Evolutionary conservation across 2,329 filamentous ascomycete species (phyloP), one percentile per base, ranked within the genome.

Genomic region (Sclerotinia sclerotiorum): DNA sequence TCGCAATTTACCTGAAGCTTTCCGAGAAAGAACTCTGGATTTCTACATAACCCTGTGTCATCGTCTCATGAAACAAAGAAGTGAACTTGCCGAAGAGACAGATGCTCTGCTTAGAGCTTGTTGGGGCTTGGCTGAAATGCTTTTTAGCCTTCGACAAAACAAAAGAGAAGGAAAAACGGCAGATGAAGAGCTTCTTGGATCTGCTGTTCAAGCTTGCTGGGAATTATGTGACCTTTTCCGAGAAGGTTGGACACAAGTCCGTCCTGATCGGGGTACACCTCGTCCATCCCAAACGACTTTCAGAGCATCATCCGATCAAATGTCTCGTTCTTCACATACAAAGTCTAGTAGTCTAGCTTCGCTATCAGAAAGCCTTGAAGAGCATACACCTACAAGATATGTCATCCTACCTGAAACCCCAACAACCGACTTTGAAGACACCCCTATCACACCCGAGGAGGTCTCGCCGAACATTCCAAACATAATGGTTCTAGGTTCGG

Each of bases 21-120:
- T 98, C 77, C 87, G 90, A 65, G 94, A 97, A 79, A 85, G 94
- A 69, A 97, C 94, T 0, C 79, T 98, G 68, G 94, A 97, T 75
- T 97, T 97, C 75, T 97, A 97, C 76, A 90, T 97, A 73, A 97
- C 94, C 0, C 79, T 98, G 3, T 97, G 94, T 76, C 94, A 97
- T 78, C 88, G 94, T 51, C 81, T 97, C n/a, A 97, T 97, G 93
- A 97, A 97, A 78, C 93, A 97, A 78, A 87, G 92, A 68, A 90
- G 87, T 65, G 90, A 92, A 39, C 79, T 94, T 2, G 89, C 88
- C 0, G 89, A 91, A 71, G 92, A 97, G 75, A 94, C 92, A 0
- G 93, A 97, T 77, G 89, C 91, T 8, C 83, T 97, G 5, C 84
- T 97, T 4, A 86, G 90, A 67, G 92, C 93, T 29, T 97, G 94